phyloP scores from a whole-genome alignment of 331 rosid genomes.

The Saraca asoca region DNA sequence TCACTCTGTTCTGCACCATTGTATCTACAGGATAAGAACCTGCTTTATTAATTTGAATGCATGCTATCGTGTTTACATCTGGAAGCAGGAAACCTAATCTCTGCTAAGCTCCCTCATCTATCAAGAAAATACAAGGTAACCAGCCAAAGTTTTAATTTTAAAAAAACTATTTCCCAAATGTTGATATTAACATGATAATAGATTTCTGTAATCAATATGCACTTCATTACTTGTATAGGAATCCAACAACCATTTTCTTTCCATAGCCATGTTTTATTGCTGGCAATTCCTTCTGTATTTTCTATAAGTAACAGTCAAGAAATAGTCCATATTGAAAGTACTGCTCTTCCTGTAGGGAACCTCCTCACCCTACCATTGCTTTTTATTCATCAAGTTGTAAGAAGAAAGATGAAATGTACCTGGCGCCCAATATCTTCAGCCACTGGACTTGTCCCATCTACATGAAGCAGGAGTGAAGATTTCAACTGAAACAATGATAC shows the following conservation, averaged over 20 bases:
- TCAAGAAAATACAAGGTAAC: not conserved
- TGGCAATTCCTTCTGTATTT: not conserved
- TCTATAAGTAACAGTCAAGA: not conserved
- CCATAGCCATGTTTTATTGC: not conserved
- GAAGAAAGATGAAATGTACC: constrained; percentile 46
- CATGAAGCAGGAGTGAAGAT: constrained; percentile 88
- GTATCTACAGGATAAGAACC: not conserved
- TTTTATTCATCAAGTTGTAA: not conserved
- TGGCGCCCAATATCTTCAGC: constrained; percentile 99
- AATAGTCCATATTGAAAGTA: not conserved
- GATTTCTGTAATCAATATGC: not conserved
- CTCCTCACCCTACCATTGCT: not conserved
- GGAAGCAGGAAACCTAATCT: not conserved
- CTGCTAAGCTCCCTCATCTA: not conserved
- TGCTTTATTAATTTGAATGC: not conserved
- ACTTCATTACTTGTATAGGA: not conserved
- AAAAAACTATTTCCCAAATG: not conserved
- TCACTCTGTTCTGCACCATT: not conserved
- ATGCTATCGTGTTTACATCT: not conserved
- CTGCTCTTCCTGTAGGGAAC: not conserved
- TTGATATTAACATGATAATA: not conserved
- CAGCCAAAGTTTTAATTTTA: not conserved
- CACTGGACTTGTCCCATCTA: constrained; percentile 85
- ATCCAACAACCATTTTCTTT: not conserved
- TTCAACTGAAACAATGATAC: constrained; percentile 60